Evolutionary conservation across 176 grass and related monocot species (phyloP), one percentile per base, ranked within the genome.

Genomic region (Bolboschoenus planiculmis): DNA sequence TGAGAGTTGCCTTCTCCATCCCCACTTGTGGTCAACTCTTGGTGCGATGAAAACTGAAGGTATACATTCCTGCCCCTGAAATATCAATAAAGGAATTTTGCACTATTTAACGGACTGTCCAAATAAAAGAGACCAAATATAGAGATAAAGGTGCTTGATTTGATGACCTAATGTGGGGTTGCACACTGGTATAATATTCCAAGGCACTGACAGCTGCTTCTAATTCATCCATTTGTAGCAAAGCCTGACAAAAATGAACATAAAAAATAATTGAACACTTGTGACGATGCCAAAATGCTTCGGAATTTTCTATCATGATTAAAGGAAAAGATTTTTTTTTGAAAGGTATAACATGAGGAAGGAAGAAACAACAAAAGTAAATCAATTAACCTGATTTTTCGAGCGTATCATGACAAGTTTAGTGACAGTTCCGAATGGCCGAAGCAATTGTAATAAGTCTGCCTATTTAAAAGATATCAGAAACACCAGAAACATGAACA

Each of bases 1-100:
- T 99, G 96, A 85, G 96, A 93, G 53, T 90, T 99, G 53, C 92
- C 91, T 55, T 99, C 92, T 33, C 80, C 80, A 63, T 66, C 80
- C 37, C 57, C 40, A 61, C 48, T 68, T 51, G 96, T 99, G 60
- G 96, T 99, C 67, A 99, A 87, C 55, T 99, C 96, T 85, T 99
- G 96, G 78, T 99, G 96, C 20, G 96, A 99, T 54, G 96, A 99
- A 81, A 95, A 99, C 47, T 99, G 96, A 81, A 99, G 87, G 76
- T 99, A 99, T 29, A 99, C 75, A 95, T 99, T 95, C 88, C 96
- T 88, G 86, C 96, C 96, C 88, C 96, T 99, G 66, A 85, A 88
- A 88, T 86, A 58, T 30, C 39, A 90, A 59, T 61, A 79, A 66
- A 54, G 10, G 51, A 23, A 64, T 24, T 64, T 65, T 21, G 56